Evolutionary conservation across 192 early-diverging fungal genomes (phyloP), one percentile per base, ranked within the genome.

Genomic region (Mortierella hygrophila): DNA sequence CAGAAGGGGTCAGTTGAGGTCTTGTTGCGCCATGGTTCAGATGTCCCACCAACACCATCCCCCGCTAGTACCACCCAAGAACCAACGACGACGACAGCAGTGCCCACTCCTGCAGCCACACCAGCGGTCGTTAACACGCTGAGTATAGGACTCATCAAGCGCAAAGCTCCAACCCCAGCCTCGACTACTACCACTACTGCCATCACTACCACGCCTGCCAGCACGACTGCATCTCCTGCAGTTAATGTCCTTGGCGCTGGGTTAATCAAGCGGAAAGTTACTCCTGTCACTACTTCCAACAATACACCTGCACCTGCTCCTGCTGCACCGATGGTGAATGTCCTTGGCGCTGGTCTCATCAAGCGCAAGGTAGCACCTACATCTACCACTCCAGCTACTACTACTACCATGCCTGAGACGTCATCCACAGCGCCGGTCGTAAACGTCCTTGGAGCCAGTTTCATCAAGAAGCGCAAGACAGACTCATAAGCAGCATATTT

Each of bases 401-500:
- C 37, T 8, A 16, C 37, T 8, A 6, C 52, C 6, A 7, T 23
- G 23, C 18, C 55, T 16, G 23, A 71, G 15, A 42, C 78, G 23
- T 35, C 70, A 40, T 80, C 78, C 49, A 29, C 26, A 68, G 47
- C 79, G 6, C 35, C 65, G 11, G 79, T 70, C 29, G 60, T 65
- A 16, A 81, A 81, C 26, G 29, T 82, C 1, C 71, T 77, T 10
- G 81, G 71, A 6, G 41, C 81, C 21, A 71, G 54, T 37, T 69
- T 73, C 16, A 77, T 77, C 76, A 82, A 82, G 60, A 82, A 77
- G 68, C 68, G 76, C 37, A 77, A 68, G 38, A 37, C 73, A 2
- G 76, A 82, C 69, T 23, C 81, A 41, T 82, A 68, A 72, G 54
- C 57, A 60, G 9, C 0, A 60, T 60, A 60, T 26, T 55, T 9